Conservation (phyloP, 129 eudicot species). For the Flaveria bidentis region DNA sequence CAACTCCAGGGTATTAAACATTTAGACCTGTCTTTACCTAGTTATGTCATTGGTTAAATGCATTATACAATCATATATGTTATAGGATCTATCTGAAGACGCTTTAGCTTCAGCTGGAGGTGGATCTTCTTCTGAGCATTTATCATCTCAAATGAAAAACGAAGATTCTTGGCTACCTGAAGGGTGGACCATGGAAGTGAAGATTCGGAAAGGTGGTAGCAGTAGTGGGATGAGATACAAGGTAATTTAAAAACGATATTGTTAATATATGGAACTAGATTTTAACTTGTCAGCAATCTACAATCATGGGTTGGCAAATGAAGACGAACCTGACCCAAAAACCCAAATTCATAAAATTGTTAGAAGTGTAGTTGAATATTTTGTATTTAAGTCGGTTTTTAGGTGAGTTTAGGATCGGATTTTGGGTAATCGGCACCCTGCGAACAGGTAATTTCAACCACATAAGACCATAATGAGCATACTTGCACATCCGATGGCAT, state of each 20-base stretch:
- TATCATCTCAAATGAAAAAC: conserved; percentile 18
- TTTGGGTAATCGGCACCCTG: not conserved
- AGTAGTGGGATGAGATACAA: conserved; percentile 35
- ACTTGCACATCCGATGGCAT: not conserved
- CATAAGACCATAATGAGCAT: not conserved
- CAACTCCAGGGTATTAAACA: conserved; percentile 23
- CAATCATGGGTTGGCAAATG: not conserved
- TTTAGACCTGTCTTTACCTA: not conserved
- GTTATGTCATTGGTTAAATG: conserved; percentile 1
- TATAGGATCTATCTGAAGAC: conserved; percentile 24
- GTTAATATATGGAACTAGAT: not conserved
- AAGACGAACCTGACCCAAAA: too few relatives aligned
- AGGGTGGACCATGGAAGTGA: conserved; percentile 64
- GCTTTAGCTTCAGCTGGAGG: conserved; percentile 23
- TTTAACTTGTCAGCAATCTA: not conserved
- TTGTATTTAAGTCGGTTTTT: not conserved
- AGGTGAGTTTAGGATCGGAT: not conserved
- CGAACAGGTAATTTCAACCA: not conserved
- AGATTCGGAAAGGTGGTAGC: conserved; percentile 37
- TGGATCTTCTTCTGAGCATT: conserved; percentile 25
- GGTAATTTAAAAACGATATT: conserved; percentile 34
- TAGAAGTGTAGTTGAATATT: not conserved
- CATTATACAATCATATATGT: not conserved
- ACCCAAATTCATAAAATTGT: not conserved
- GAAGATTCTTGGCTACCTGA: conserved; percentile 54